phyloP scores from a whole-genome alignment of 2,329 filamentous ascomycete species.

The Chaetomium sp. region DNA sequence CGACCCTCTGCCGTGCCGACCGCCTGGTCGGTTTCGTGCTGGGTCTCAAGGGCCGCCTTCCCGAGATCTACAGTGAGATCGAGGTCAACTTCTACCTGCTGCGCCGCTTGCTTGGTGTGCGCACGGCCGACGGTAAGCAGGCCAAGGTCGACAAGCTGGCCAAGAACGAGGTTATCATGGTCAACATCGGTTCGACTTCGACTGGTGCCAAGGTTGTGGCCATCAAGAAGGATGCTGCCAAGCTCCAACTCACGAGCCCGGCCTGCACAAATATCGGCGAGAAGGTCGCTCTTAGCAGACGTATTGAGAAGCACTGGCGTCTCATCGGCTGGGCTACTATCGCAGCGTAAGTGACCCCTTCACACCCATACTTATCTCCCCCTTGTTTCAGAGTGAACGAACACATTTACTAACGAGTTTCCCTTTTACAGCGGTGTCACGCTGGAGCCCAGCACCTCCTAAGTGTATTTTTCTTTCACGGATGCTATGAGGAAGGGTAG shows the following conservation, averaged over 20 bases:
- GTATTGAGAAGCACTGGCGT: constrained; percentile 99
- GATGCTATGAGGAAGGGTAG: constrained; percentile 10
- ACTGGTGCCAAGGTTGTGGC: constrained; percentile 96
- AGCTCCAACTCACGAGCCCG: constrained; percentile 84
- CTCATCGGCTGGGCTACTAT: constrained; percentile 87
- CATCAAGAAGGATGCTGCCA: constrained; percentile 96
- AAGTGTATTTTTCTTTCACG: constrained; percentile 22
- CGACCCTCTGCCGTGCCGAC: constrained; percentile 96
- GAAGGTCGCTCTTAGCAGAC: constrained; percentile 91
- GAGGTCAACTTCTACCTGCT: constrained; percentile 99
- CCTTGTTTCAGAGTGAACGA: too few relatives aligned
- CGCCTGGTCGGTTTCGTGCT: constrained; percentile 97
- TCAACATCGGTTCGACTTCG: constrained; percentile 97
- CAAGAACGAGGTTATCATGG: constrained; percentile 99
- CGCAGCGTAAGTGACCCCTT: constrained; percentile 49
- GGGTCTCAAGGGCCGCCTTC: constrained; percentile 85
- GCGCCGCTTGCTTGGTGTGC: constrained; percentile 87
- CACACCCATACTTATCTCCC: neutral
- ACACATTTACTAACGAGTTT: constrained; percentile 19
- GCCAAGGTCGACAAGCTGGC: constrained; percentile 97
- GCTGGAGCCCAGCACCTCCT: constrained; percentile 44
- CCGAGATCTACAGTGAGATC: constrained; percentile 95
- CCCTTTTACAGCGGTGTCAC: constrained; percentile 43
- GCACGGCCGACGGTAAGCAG: constrained; percentile 97
- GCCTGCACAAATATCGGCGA: constrained; percentile 96